Evolutionary conservation across 805 yeast genomes (phyloP), one percentile per base, ranked within the genome.

Genomic region (Wickerhamiella sergipiensis): DNA sequence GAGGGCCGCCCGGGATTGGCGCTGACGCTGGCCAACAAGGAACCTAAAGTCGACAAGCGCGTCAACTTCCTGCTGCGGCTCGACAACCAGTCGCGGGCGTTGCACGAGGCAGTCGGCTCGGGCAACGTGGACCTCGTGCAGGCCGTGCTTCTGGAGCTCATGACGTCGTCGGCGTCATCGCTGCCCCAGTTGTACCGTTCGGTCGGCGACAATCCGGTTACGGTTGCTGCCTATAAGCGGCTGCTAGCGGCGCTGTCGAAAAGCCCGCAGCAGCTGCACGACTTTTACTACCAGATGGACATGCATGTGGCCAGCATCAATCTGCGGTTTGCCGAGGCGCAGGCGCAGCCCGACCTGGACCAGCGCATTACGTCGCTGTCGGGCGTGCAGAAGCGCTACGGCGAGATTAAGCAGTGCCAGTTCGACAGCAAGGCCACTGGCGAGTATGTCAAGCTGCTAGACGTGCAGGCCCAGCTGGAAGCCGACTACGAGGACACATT

Each of bases 1-100:
- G 97, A 90, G 64, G 97, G 97, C 1, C 71, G 97, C 24, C 63
- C 75, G 10, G 70, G 73, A 22, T 66, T 92, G 21, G 82, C 95
- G 38, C 77, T 81, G 50, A 69, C 74, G 44, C 64, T 92, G n/a
- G 71, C 85, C 12, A 74, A 79, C 47, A 65, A 79, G 52, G 97
- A 92, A 61, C 81, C 84, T 1, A 59, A 68, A 13, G 74, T 83
- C 0, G 68, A 72, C 6, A 73, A 76, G 51, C 84, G 83, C 55
- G 76, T 87, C 1, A 75, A 79, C 10, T 70, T 82, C 47, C 71
- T 86, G 38, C 63, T 87, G 22, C 79, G 77, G 21, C 80, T 85
- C 73, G 87, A 84, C 45, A 88, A 85, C 58, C 71, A 78, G 44
- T 83, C 78, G 51, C 62, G 77, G 45, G 95, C 95, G 0, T 63